A percentile compares a stretch with the other conserved stretches of the same genome.
These are phyloP conservation scores for Gymnopus androsaceus DNA, from an alignment of 1,284 basidiomycete species.

Conservation along the genomic window DNA sequence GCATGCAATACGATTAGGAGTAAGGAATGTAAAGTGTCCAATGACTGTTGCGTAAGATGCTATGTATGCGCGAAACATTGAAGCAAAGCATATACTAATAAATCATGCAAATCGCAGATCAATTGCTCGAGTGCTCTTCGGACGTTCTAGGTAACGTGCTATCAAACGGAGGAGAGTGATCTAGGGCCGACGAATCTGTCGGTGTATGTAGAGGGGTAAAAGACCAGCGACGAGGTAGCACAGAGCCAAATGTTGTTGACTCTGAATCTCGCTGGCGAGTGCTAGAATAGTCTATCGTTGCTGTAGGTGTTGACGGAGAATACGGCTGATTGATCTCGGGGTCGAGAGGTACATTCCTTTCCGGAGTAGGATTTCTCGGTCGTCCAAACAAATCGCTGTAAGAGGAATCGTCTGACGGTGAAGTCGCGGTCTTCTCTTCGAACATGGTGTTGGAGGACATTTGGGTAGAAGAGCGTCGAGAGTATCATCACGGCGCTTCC, in stretches of 20 bases:
- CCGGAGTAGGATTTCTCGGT: slow-evolving; percentile 58
- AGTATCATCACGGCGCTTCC: slow-evolving; percentile 22
- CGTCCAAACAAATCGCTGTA: slow-evolving; percentile 33
- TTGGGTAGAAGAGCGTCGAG: slow-evolving; percentile 17
- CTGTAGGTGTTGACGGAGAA: slow-evolving; percentile 39
- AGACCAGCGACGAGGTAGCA: slow-evolving; percentile 47
- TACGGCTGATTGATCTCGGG: slow-evolving; percentile 44
- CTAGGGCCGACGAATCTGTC: slow-evolving; percentile 16
- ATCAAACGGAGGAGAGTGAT: slow-evolving; percentile 10
- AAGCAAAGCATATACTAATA: slow-evolving; percentile 4
- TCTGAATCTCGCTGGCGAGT: slow-evolving; percentile 34
- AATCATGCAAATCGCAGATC: not conserved
- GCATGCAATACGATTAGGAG: not conserved
- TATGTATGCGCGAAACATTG: not conserved
- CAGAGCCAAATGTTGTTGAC: slow-evolving; percentile 42
- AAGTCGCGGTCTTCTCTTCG: slow-evolving; percentile 32
- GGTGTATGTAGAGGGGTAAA: slow-evolving; percentile 26
- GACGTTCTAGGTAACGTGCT: slow-evolving; percentile 14
- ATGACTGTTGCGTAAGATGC: not conserved
- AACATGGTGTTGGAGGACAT: slow-evolving; percentile 23
- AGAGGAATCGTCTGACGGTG: slow-evolving; percentile 19
- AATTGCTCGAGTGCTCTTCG: slow-evolving; percentile 13
- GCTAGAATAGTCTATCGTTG: slow-evolving; percentile 10
- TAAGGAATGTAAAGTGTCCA: not conserved
- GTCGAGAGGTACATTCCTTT: slow-evolving; percentile 46